Base-by-base conservation (phyloP, 331 rosid species). In the Rosa hybrid region DNA sequence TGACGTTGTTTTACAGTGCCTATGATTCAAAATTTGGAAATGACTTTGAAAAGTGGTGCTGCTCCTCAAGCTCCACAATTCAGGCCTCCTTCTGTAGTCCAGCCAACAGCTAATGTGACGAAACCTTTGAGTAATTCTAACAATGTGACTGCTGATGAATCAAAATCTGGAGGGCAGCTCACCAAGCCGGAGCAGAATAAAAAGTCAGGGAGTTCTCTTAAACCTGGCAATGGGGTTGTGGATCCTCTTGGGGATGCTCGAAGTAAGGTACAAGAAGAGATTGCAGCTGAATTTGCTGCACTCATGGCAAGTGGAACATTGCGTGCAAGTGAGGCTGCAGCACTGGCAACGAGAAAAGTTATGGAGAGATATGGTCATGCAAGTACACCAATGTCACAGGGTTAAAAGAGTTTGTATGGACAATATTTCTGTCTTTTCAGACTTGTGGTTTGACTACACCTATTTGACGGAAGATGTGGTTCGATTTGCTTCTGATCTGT, bases 301-400 rank as follows among this genome's bases (percentile, higher is more conserved):
- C 85, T 91, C 63, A 91, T 89, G 98, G 94, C 91, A 7, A 87
- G 88, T 0, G 97, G 94, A 45, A 89, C 97, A 42, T 64, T 91
- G 85, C 94, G 94, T 18, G 97, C 99, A 5, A 93, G 99, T 17
- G 98, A 96, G 82, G 99, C 99, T 27, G 99, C 99, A 13, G 92
- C 97, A 3, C 90, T 96, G 51, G 99, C 99, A 16, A 93, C 99
- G 0, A 93, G 68, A 73, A 87, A 93, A 85, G 99, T 96, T 49
- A 96, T 96, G 99, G 90, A 92, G 73, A 90, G 88, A 88, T 88
- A 93, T 20, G 97, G 97, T 2, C 89, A 86, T 6, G 80, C 50
- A 54, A 69, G 8, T 50, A 13, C 83, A 16, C 82, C 89, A 3
- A 51, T 86, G 68, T 85, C 98, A 13, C 90, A 88, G 81, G 64